Percentiles rank a stretch among this genome's conserved stretches.
These are phyloP conservation scores for Excoecaria cochinchinensis DNA, from an alignment of 345 rosid genomes.

Conservation along the genomic window DNA sequence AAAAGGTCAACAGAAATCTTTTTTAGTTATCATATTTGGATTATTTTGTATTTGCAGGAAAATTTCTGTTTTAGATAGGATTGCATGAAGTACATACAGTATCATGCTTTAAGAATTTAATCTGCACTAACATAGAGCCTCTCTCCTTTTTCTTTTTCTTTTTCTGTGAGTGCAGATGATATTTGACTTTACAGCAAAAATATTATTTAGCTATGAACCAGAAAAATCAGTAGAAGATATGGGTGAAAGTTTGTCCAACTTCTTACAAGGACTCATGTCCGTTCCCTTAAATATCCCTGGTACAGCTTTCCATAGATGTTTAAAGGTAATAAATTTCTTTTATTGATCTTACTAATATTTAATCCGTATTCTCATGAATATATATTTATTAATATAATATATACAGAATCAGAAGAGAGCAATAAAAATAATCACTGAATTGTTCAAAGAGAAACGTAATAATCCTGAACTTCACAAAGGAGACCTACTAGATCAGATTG, in stretches of 20 bases:
- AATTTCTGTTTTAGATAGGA: too few relatives aligned
- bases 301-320: slow-evolving; percentile 37
- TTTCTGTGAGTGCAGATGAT: slow-evolving; percentile 26
- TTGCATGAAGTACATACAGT: too few relatives aligned
- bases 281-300: slow-evolving; percentile 39
- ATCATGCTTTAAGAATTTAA: neutral
- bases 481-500: slow-evolving; percentile 7
- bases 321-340: slow-evolving; percentile 20
- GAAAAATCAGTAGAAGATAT: slow-evolving; percentile 25
- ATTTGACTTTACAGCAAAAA: slow-evolving; percentile 25
- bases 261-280: slow-evolving; percentile 34
- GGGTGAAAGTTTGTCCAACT: slow-evolving; percentile 25
- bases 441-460: neutral
- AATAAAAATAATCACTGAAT: neutral
- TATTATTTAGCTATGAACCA: slow-evolving; percentile 26
- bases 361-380: neutral
- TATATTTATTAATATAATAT: neutral
- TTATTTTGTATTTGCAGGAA: too few relatives aligned
- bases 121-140: neutral
- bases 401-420: neutral
- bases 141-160: neutral
- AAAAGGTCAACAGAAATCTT: too few relatives aligned
- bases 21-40: too few relatives aligned
- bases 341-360: too few relatives aligned
- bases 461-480: neutral